These are phyloP conservation scores for Gracilaria gracilis DNA, from an alignment of 23 red algal genomes.

Conservation along the genomic window DNA sequence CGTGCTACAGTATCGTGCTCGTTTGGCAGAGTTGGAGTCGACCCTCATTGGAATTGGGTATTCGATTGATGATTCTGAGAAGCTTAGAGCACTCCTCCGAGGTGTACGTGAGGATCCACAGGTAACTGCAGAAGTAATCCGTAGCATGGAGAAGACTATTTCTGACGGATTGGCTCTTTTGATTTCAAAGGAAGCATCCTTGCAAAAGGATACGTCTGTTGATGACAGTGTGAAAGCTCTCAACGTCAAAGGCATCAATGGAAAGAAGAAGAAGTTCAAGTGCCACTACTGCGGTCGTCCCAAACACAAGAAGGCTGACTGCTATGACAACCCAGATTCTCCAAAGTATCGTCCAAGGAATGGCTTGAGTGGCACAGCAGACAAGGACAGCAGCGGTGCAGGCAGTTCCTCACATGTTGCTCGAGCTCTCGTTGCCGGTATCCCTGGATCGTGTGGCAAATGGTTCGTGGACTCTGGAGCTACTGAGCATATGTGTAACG, in stretches of 20 bases:
- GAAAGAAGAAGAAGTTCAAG: slow-evolving; percentile 25
- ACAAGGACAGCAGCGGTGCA: too few relatives aligned
- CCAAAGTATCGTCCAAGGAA: slow-evolving; percentile 22
- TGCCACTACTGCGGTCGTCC: slow-evolving; percentile 32
- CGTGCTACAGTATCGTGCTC: slow-evolving; percentile 23
- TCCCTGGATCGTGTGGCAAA: neutral
- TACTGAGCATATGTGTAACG: slow-evolving; percentile 34
- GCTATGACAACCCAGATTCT: slow-evolving; percentile 50
- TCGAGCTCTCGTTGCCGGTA: slow-evolving; percentile 7
- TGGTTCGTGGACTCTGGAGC: slow-evolving; percentile 60
- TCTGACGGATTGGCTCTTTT: neutral
- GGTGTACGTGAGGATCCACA: slow-evolving; percentile 24
- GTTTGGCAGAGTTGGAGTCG: slow-evolving; percentile 21
- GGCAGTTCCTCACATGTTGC: neutral
- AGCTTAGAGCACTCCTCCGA: slow-evolving; percentile 29
- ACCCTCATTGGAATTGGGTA: neutral
- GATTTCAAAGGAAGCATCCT: slow-evolving; percentile 3
- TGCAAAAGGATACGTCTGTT: neutral
- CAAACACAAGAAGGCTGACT: slow-evolving; percentile 32
- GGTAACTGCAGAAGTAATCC: slow-evolving; percentile 36
- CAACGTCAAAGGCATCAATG: neutral
- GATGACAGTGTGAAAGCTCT: neutral
- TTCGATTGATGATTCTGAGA: neutral
- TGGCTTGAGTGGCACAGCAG: neutral
- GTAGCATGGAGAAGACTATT: neutral